phyloP scores from a whole-genome alignment of 139 green algal species.

The Micromonas commoda region DNA sequence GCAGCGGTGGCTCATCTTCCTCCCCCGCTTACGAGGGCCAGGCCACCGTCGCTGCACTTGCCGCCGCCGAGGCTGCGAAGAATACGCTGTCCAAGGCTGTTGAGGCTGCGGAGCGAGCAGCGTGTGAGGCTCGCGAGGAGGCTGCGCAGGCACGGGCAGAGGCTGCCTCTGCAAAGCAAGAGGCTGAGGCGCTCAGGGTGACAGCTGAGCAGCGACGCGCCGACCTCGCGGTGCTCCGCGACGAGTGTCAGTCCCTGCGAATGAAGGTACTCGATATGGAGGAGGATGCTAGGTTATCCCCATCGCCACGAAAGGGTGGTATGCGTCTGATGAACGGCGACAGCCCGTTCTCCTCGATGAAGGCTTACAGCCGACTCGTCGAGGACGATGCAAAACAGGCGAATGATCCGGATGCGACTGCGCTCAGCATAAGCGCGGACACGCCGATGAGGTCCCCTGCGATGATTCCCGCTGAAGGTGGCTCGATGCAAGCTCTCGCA shows the following conservation, averaged over 20 bases:
- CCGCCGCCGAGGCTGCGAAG: not conserved
- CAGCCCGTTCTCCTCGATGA: not conserved
- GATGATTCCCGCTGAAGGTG: not conserved
- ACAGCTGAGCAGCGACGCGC: not conserved
- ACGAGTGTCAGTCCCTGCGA: not conserved
- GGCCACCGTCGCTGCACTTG: not conserved
- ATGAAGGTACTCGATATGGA: not conserved
- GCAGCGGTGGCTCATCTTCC: not conserved
- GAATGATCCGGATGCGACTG: no score
- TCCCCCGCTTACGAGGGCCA: not conserved
- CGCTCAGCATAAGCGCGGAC: no score
- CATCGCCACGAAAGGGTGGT: not conserved
- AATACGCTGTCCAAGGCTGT: not conserved
- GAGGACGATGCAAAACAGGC: not conserved
- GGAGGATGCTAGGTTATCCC: not conserved
- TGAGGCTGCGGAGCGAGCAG: not conserved
- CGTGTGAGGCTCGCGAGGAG: not conserved
- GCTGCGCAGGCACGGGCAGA: not conserved
- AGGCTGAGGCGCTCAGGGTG: not conserved
- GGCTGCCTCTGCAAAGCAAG: not conserved
- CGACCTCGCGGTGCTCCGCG: not conserved
- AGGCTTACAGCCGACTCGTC: not conserved
- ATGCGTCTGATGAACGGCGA: not conserved
- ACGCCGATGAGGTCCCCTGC: not conserved
- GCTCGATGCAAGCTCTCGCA: not conserved